Evolutionary conservation across 306 rosid genomes (phyloP), one percentile per base, ranked within the genome.

Genomic region (Rosa rugosa): DNA sequence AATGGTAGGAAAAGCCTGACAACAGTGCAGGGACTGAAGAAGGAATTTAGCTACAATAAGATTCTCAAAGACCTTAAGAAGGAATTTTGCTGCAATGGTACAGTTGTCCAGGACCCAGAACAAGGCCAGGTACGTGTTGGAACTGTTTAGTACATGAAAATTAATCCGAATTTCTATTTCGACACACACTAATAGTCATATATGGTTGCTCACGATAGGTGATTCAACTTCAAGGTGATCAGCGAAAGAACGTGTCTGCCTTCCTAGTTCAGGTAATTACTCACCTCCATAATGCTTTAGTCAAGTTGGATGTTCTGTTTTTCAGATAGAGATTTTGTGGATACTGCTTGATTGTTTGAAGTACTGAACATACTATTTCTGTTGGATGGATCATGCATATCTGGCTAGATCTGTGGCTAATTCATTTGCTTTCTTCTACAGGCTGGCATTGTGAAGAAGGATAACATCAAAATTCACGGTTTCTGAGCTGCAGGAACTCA

Each of bases 161-260:
- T 3, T 16, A 1, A 3, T 13, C 27, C 6, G 7, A 62, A 8
- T 56, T 18, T 23, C 3, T 0, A n/a, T 38, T 0, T 36, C 7
- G 10, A 51, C 49, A 40, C 14, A 1, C 46, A 5, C 50, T n/a
- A 73, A 73, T 38, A 10, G 5, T 5, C 8, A 4, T 59, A 6
- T 74, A 7, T 74, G 8, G 23, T 74, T 73, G 31, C 25, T 38
- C 38, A 22, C 4, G 13, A 11, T 27, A 75, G 80, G 73, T 76
- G 36, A 76, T 76, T 63, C 80, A 76, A 66, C 80, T 76, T 65
- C 80, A 76, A 76, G 80, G 80, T 20, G 80, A 77, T 68, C 74
- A 77, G 40, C 50, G 68, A 18, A 77, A 77, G 66, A 40, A 77
- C 20, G 80, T 77, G 11, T 77, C 80, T 41, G 42, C 68, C 53